Conservation (phyloP, 306 rosid genomes). For the Sophora flavescens region DNA sequence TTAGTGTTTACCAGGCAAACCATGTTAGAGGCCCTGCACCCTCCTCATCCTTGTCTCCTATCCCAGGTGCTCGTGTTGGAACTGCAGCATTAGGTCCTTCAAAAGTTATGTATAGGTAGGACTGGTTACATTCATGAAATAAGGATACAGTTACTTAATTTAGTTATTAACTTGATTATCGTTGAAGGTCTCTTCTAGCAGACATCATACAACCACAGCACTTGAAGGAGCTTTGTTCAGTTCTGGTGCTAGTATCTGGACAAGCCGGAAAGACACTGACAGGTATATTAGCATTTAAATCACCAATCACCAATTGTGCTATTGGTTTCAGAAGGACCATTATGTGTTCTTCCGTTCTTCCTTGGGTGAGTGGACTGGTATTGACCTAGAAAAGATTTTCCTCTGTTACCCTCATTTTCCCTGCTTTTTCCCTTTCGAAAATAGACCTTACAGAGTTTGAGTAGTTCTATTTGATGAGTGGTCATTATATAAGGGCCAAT, state of each 20-base stretch:
- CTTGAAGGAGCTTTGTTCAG: conserved; percentile 94
- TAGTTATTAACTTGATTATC: conserved; percentile 52
- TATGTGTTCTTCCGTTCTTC: conserved; percentile 20
- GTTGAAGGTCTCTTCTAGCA: conserved; percentile 92
- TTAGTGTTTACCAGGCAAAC: conserved; percentile 68
- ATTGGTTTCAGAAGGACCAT: conserved; percentile 1
- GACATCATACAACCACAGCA: conserved; percentile 97
- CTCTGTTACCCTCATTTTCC: not conserved
- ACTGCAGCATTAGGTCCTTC: conserved; percentile 79
- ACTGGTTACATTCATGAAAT: conserved; percentile 39
- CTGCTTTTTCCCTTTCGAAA: not conserved
- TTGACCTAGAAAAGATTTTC: conserved; percentile 16
- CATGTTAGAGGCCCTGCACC: conserved; percentile 68
- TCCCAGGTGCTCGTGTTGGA: conserved; percentile 75
- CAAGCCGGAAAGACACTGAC: conserved; percentile 83
- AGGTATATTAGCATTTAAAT: conserved; percentile 58
- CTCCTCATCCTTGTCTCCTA: conserved; percentile 63
- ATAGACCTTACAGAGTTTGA: not conserved
- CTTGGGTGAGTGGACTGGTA: conserved; percentile 21
- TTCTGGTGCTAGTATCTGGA: conserved; percentile 86
- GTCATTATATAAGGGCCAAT: conserved; percentile 1
- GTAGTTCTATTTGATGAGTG: conserved; percentile 33
- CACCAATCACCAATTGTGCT: not conserved
- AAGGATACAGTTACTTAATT: conserved; percentile 27
- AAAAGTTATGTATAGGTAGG: conserved; percentile 90